Base-by-base conservation (phyloP, 345 rosid species). In the Nephelium lappaceum region DNA sequence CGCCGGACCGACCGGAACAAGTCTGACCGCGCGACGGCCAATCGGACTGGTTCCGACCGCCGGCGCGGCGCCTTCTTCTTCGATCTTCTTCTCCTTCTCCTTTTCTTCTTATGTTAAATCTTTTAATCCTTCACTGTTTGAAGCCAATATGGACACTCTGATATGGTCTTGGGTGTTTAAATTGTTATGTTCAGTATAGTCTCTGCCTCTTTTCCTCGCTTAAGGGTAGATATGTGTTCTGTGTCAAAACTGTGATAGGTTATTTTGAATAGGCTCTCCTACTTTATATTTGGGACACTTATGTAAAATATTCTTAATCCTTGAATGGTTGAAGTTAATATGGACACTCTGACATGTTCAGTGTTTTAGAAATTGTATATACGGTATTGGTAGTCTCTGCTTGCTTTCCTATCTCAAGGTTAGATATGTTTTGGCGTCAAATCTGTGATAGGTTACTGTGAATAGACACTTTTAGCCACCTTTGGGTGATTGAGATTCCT, bases 81-180 rank as follows among this genome's bases (percentile, higher is more conserved):
- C n/a, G n/a, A n/a, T n/a, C n/a, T n/a, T n/a, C n/a, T n/a, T n/a
- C n/a, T n/a, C n/a, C n/a, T n/a, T n/a, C n/a, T n/a, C n/a, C n/a
- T n/a, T n/a, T n/a, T n/a, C n/a, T n/a, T n/a, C 75, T 67, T 47
- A 3, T 74, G 41, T 57, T 47, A 67, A 14, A 62, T 74, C 68
- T 24, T 31, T 31, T 1, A 31, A 31, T 31, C 3, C 60, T 36
- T 25, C 11, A 23, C 66, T 61, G 21, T 66, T 31, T 15, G 25
- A 62, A 24, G 36, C 25, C 19, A 62, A 55, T 42, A 12, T 57
- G 72, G 51, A 38, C 21, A 14, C 49, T 6, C 21, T 71, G 16
- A 19, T 2, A 21, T 53, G 55, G 55, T 68, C 18, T 10, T 7
- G n/a, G 8, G 11, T 24, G 39, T 36, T 36, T 47, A 31, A 39